Conservation (phyloP, 345 rosid species). For the Gossypioides kirkii region DNA sequence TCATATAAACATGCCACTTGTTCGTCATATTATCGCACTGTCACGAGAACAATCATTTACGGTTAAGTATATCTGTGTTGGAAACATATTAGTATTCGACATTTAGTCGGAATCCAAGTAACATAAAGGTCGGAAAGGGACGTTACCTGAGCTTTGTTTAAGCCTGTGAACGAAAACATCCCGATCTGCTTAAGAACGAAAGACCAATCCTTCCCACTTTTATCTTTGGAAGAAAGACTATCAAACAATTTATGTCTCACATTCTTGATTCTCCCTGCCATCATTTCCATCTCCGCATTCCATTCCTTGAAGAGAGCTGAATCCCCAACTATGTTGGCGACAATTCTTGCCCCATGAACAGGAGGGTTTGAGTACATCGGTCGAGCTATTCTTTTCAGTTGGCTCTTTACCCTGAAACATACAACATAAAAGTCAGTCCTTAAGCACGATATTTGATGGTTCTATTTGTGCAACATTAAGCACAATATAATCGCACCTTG, state of each 20-base stretch:
- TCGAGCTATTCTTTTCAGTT: conserved; percentile 87
- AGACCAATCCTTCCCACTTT: conserved; percentile 94
- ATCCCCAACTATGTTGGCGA: conserved; percentile 84
- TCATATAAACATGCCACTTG: conserved; percentile 95
- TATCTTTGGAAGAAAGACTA: conserved; percentile 70
- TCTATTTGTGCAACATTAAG: not conserved
- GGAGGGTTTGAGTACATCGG: conserved; percentile 99
- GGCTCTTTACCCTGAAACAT: conserved; percentile 87
- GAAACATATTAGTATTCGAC: not conserved
- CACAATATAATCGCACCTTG: conserved; percentile 42
- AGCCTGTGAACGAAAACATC: conserved; percentile 97
- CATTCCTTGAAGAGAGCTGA: conserved; percentile 78
- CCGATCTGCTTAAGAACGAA: conserved; percentile 89
- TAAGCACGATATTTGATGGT: no score
- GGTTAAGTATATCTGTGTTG: not conserved
- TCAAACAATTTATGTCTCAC: conserved; percentile 75
- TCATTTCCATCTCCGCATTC: conserved; percentile 95
- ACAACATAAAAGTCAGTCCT: not conserved
- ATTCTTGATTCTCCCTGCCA: conserved; percentile 93
- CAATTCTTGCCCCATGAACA: conserved; percentile 88
- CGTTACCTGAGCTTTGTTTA: conserved; percentile 81
- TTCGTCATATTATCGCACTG: conserved; percentile 91
- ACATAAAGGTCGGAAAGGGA: not conserved
- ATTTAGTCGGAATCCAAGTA: no score
- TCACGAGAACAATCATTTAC: not conserved